Base-by-base conservation (phyloP, 164 flowering plant genomes). In the Magnolia changhungtana region DNA sequence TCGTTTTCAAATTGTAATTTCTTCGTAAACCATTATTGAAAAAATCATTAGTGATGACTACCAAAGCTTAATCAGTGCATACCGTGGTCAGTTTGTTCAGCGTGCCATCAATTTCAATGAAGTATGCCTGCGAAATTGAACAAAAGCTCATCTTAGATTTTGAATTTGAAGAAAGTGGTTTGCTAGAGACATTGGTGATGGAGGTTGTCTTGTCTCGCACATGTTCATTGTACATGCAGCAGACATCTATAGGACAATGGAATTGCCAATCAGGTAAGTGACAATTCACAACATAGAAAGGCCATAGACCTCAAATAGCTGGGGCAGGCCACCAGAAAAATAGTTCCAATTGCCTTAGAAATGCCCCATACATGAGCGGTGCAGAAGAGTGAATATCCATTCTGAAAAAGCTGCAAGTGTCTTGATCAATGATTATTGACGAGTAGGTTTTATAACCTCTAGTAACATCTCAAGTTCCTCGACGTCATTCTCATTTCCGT, bases 381-480 rank as follows among this genome's bases (percentile, higher is more conserved):
- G 45, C 45, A 37, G 45, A 55, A 16, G 29, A 55, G 18, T 55
- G 61, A 10, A 55, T 55, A 2, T 55, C 61, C 61, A 55, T 55
- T 16, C 45, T 5, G 7, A 37, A 55, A 8, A 55, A 10, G 61
- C 4, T 55, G 61, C 61, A 55, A 55, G 61, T 10, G 3, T 16
- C 61, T 55, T 55, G 61, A 55, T 13, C 61, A 55, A 16, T 7
- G 61, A 55, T 55, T 55, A 16, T 10, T 55, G 18, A 55, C 2
- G 3, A 55, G 61, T 55, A 16, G 13, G 18, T 11, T 55, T 50
- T 37, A 45, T 50, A 49, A 93, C 98, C 99, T 96, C 98, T 8
- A 96, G 92, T 75, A 95, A 81, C 98, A 95, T 93, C 83, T 95
- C 97, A 81, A 95, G 95, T 84, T 95, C 97, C 84, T 92, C 98